Conservation (phyloP, 2,329 filamentous ascomycete genomes). For the Phyllosticta citribraziliensis region DNA sequence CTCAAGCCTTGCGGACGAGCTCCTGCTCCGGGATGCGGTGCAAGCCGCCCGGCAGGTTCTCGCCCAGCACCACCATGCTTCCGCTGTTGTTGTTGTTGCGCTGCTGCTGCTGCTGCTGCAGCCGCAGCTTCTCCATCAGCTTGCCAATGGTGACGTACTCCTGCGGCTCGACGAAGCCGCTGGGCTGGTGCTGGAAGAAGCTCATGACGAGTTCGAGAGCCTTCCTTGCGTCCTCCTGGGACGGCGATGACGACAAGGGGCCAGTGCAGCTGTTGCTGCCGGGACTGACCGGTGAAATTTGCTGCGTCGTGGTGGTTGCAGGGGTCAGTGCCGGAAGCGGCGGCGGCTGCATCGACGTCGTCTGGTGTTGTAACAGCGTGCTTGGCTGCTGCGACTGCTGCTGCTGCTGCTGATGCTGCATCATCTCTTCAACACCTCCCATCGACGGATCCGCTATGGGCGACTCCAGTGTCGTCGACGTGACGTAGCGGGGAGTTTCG, state of each 20-base stretch:
- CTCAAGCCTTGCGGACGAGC: constrained; percentile 5
- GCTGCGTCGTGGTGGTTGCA: constrained; percentile 16
- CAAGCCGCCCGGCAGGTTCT: constrained; percentile 21
- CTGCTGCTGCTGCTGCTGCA: constrained; percentile 46
- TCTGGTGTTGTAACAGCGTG: constrained; percentile 16
- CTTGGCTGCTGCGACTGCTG: constrained; percentile 20
- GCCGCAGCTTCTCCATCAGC: constrained; percentile 74
- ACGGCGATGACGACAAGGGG: constrained; percentile 53
- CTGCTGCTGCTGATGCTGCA: constrained; percentile 17
- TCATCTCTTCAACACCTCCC: constrained; percentile 31
- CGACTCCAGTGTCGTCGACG: constrained; percentile 40
- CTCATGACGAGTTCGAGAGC: constrained; percentile 73
- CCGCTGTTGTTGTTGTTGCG: constrained; percentile 17
- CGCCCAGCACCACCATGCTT: constrained; percentile 10
- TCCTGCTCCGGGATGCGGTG: constrained; percentile 25
- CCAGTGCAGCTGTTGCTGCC: constrained; percentile 26
- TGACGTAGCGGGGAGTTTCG: constrained; percentile 44
- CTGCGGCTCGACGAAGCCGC: constrained; percentile 60
- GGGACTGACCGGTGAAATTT: constrained; percentile 11
- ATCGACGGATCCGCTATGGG: constrained; percentile 26
- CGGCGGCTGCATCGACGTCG: constrained; percentile 37
- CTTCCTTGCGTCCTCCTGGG: constrained; percentile 74
- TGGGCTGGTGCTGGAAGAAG: constrained; percentile 66
- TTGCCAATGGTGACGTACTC: constrained; percentile 72
- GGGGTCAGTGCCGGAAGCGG: constrained; percentile 33